phyloP scores from a whole-genome alignment of 306 rosid genomes.

The Lathyrus oleraceus region DNA sequence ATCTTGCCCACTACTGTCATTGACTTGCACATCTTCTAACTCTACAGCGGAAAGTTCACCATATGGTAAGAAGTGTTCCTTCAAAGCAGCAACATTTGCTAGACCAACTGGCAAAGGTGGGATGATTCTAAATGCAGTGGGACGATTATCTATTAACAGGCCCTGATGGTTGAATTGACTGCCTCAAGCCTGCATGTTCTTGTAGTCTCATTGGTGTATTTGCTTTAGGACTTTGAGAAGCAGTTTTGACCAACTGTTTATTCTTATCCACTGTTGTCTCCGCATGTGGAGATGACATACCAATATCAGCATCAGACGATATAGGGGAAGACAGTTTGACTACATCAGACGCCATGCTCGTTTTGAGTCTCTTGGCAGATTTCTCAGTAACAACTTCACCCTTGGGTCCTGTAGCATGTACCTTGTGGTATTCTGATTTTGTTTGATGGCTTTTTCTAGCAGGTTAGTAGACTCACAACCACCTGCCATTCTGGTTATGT shows the following conservation, averaged over 20 bases:
- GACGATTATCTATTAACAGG: constrained; percentile 70
- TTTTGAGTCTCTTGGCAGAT: constrained; percentile 76
- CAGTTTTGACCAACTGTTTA: constrained; percentile 43
- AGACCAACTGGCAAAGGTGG: constrained; percentile 82
- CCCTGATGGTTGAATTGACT: constrained; percentile 50
- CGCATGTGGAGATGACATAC: constrained; percentile 46
- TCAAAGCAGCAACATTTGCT: constrained; percentile 66
- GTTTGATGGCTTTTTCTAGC: too few relatives aligned
- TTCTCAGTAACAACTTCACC: constrained; percentile 62
- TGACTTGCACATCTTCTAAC: constrained; percentile 51
- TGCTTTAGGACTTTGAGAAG: constrained; percentile 63
- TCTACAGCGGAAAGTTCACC: constrained; percentile 67
- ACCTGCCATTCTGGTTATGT: too few relatives aligned
- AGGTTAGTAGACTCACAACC: too few relatives aligned
- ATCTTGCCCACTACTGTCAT: constrained; percentile 50
- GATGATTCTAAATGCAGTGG: constrained; percentile 70
- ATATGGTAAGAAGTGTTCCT: constrained; percentile 71
- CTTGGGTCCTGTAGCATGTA: constrained; percentile 77
- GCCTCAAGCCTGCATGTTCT: constrained; percentile 63
- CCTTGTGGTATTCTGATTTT: too few relatives aligned
- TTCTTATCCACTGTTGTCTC: constrained; percentile 54
- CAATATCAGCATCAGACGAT: constrained; percentile 49
- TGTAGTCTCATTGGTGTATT: constrained; percentile 45
- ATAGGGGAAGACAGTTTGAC: constrained; percentile 57
- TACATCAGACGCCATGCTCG: constrained; percentile 49